Evolutionary conservation across 139 green algal genomes (phyloP), one percentile per base, ranked within the genome.

Genomic region (Chlamydomonas sphaeroides): DNA sequence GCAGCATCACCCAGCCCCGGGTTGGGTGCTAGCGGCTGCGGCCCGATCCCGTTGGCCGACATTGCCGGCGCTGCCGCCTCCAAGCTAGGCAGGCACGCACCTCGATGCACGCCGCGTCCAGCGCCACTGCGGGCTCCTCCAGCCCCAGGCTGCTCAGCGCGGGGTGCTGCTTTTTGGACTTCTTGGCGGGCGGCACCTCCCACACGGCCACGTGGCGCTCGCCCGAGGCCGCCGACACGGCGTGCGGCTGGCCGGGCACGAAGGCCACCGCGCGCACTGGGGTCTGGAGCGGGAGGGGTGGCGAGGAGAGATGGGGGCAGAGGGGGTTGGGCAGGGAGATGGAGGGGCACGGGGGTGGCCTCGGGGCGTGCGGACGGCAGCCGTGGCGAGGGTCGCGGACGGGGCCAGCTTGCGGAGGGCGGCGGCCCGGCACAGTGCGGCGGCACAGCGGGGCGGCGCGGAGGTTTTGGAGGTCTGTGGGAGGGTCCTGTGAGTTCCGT

Each of bases 191-290:
- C 5, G 82, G 82, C 36, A 83, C 85, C 30, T 84, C 53, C 92
- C 92, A 96, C 2, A 96, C 57, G 0, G 91, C 89, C 18, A 96
- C 85, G 28, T 91, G 83, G 0, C 89, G 86, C 85, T 96, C 92
- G 10, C 89, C 88, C 14, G 59, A 39, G 20, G 79, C 87, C 28
- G 89, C 87, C 33, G 92, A 93, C 30, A 94, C 76, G 3, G 90
- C 91, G 76, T 92, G 71, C 20, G 20, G 45, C 23, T 87, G 88
- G 51, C 83, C 78, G 11, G 91, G 88, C 1, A 85, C 73, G 61
- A 94, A 95, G 1, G 75, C 75, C 5, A 92, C 57, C 1, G 78
- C 81, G 26, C 80, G 68, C 42, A 88, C 82, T 3, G 88, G 75
- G 11, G 85, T 84, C 90, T 93, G 86, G 11, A 15, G 20, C 17